These are phyloP conservation scores for Begonia loranthoides DNA, from an alignment of 306 rosid genomes.

Conservation along the genomic window DNA sequence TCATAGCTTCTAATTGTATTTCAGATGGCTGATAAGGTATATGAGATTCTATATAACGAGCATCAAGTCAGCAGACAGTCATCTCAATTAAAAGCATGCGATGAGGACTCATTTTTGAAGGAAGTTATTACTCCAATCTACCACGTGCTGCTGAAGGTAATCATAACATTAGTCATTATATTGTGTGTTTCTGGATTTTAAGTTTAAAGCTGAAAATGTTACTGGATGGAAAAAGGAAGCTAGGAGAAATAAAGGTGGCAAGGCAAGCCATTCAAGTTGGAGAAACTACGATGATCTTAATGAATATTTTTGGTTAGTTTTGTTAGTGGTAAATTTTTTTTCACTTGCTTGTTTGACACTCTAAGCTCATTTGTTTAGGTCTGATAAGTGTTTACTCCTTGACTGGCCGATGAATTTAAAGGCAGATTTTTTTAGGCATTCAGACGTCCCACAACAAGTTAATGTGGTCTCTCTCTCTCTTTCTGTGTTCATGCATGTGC, in stretches of 20 bases:
- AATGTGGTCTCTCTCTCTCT: conserved; percentile 31
- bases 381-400: conserved; percentile 57
- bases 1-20: conserved; percentile 11
- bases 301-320: conserved; percentile 84
- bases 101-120: conserved; percentile 59
- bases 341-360: neutral
- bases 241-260: conserved; percentile 78
- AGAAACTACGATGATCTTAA: conserved; percentile 97
- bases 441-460: conserved; percentile 30
- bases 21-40: conserved; percentile 68
- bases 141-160: conserved; percentile 55
- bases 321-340: conserved; percentile 5
- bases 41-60: conserved; percentile 33
- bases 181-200: conserved; percentile 9
- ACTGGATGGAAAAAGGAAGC: conserved; percentile 62
- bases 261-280: conserved; percentile 89
- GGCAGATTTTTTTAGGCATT: conserved; percentile 72
- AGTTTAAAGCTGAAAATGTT: conserved; percentile 21
- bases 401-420: conserved; percentile 68
- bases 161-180: conserved; percentile 13
- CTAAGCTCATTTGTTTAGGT: conserved; percentile 33
- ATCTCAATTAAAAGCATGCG: conserved; percentile 27
- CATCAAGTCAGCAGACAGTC: conserved; percentile 38
- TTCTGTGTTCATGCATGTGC: neutral
- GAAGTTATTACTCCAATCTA: conserved; percentile 61